phyloP scores from a whole-genome alignment of 1,284 basidiomycete species.

The Puccinia novopanici region DNA sequence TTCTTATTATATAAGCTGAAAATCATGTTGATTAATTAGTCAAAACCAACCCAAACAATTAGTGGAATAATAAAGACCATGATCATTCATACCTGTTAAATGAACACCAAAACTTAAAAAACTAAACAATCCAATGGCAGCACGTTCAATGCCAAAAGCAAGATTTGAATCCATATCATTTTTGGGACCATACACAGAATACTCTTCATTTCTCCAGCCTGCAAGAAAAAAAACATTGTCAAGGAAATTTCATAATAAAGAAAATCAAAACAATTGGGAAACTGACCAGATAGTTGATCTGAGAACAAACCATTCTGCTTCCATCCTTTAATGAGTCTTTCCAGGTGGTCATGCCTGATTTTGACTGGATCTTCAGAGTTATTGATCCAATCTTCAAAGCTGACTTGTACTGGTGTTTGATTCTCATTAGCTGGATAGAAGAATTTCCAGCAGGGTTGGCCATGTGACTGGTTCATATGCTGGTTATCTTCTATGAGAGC shows the following conservation, averaged over 20 bases:
- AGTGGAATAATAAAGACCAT: too few species aligned
- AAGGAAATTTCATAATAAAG: background rate
- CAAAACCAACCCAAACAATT: too few species aligned
- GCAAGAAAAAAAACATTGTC: background rate
- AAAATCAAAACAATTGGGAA: background rate
- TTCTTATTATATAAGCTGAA: constrained; percentile 56
- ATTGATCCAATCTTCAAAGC: constrained; percentile 70
- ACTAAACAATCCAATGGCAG: constrained; percentile 84
- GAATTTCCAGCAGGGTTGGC: constrained; percentile 40
- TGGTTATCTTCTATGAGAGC: constrained; percentile 41
- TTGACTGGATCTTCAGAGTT: constrained; percentile 61
- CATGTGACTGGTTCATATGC: constrained; percentile 15
- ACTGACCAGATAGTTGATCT: constrained; percentile 60
- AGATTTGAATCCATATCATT: constrained; percentile 63
- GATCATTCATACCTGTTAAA: constrained; percentile 64
- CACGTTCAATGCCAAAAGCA: constrained; percentile 83
- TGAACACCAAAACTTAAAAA: constrained; percentile 85
- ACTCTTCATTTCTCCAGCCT: constrained; percentile 81
- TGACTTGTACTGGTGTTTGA: background rate
- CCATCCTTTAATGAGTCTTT: constrained; percentile 58
- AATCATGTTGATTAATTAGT: background rate
- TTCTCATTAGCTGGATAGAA: constrained; percentile 13
- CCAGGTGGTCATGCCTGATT: constrained; percentile 58
- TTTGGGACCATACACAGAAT: constrained; percentile 75
- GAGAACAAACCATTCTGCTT: constrained; percentile 59